These are phyloP conservation scores for Fusarium illudens DNA, from an alignment of 2,329 filamentous ascomycete genomes.

Conservation along the genomic window DNA sequence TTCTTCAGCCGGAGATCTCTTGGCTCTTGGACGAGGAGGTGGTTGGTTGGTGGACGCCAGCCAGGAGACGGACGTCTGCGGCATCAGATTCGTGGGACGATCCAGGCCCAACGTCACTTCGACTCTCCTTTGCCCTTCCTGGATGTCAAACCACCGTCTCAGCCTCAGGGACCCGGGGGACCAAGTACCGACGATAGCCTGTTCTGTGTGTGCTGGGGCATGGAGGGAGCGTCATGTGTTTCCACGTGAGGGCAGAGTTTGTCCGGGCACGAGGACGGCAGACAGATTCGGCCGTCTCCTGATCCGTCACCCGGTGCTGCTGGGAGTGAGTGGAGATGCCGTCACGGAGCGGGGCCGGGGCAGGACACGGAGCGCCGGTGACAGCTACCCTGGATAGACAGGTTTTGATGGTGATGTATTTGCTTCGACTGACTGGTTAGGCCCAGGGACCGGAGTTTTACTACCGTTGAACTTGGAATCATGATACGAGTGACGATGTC, in stretches of 20 bases:
- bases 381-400: slow-evolving; percentile 29
- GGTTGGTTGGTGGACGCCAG: not conserved
- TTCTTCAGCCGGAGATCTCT: slow-evolving; percentile 14
- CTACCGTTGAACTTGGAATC: not conserved
- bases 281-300: slow-evolving; percentile 26
- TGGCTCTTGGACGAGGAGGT: not conserved
- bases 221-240: slow-evolving; percentile 13
- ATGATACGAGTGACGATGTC: not conserved
- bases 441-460: not conserved
- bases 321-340: slow-evolving; percentile 22
- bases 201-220: not conserved
- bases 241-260: slow-evolving; percentile 11
- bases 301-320: slow-evolving; percentile 31
- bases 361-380: slow-evolving; percentile 24
- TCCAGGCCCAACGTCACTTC: slow-evolving; percentile 35
- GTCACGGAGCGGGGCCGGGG: slow-evolving; percentile 29
- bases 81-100: slow-evolving; percentile 24
- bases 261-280: slow-evolving; percentile 23
- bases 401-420: not conserved
- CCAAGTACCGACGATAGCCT: slow-evolving; percentile 12
- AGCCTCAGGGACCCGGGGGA: slow-evolving; percentile 2
- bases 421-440: not conserved
- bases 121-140: slow-evolving; percentile 22
- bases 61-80: not conserved
- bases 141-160: not conserved